Evolutionary conservation across 2,329 filamentous ascomycete species (phyloP).

Genomic region (Emericellopsis atlantica): DNA sequence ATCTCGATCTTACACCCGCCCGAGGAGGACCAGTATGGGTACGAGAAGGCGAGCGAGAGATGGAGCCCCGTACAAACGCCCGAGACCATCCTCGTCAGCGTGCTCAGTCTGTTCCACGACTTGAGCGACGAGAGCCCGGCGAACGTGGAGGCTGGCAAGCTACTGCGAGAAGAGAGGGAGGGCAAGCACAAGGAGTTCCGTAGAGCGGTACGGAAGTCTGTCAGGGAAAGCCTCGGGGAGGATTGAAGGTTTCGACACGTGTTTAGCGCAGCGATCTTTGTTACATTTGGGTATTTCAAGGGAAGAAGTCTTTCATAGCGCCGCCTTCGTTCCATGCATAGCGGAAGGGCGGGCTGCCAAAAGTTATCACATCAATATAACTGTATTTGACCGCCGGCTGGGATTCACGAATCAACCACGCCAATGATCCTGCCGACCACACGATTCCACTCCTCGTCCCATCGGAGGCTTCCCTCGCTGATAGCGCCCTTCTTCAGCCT

Average conservation of each 20-base stretch:
- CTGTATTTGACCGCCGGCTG: too few species aligned
- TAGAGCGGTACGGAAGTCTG: conserved; percentile 63
- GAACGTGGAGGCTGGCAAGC: conserved; percentile 81
- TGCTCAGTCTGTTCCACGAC: conserved; percentile 82
- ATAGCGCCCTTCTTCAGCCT: conserved; percentile 56
- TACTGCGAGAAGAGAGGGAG: conserved; percentile 69
- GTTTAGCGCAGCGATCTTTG: too few species aligned
- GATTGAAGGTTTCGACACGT: conserved; percentile 1
- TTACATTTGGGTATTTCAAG: too few species aligned
- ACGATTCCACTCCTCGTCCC: conserved; percentile 88
- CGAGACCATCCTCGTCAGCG: conserved; percentile 83
- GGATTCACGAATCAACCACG: background rate
- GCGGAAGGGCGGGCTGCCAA: too few species aligned
- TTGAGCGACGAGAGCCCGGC: conserved; percentile 94
- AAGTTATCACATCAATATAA: too few species aligned
- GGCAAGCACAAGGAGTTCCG: conserved; percentile 59
- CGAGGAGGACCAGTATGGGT: conserved; percentile 87
- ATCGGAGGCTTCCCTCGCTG: conserved; percentile 62
- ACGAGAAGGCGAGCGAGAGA: conserved; percentile 79
- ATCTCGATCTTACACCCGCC: conserved; percentile 95
- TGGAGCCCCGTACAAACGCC: conserved; percentile 94
- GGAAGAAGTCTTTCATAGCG: too few species aligned
- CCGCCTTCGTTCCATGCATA: too few species aligned
- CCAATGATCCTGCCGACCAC: conserved; percentile 61
- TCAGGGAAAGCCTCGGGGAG: conserved; percentile 63